phyloP scores from a whole-genome alignment of 129 eudicot species.

The Daucus carota region DNA sequence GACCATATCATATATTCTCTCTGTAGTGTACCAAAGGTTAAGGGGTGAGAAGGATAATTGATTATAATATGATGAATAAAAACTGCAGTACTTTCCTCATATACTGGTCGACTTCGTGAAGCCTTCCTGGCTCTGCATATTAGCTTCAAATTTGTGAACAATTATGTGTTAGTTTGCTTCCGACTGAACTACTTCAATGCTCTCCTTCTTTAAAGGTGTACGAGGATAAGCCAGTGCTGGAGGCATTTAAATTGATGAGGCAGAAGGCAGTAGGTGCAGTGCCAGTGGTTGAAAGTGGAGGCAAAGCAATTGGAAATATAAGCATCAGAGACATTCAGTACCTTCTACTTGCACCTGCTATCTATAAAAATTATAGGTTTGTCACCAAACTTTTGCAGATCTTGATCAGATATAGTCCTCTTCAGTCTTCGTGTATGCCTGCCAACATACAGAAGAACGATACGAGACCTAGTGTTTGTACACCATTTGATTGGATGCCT shows the following conservation, averaged over 20 bases:
- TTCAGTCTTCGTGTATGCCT: neutral
- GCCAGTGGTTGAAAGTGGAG: conserved; percentile 62
- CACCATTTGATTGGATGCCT: no score
- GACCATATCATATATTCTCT: neutral
- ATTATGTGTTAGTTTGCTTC: neutral
- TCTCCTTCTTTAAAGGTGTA: conserved; percentile 26
- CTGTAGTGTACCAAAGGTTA: neutral
- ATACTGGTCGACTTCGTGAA: neutral
- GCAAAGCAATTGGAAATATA: conserved; percentile 47
- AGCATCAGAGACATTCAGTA: conserved; percentile 54
- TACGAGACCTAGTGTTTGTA: neutral
- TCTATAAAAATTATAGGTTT: conserved; percentile 79
- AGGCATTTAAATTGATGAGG: conserved; percentile 54
- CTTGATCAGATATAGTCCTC: neutral
- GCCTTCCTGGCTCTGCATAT: neutral
- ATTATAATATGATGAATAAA: neutral
- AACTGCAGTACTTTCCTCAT: neutral
- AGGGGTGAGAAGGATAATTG: neutral
- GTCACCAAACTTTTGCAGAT: conserved; percentile 5
- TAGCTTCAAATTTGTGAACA: neutral
- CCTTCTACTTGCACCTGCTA: conserved; percentile 77
- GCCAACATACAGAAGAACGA: neutral
- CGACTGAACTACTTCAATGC: neutral
- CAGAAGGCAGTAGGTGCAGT: conserved; percentile 48
- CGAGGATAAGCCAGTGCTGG: conserved; percentile 54